A percentile compares a stretch with the other conserved stretches of the same genome.
phyloP scores from a whole-genome alignment of 768 basidiomycete species.

The Mycena vulgaris region DNA sequence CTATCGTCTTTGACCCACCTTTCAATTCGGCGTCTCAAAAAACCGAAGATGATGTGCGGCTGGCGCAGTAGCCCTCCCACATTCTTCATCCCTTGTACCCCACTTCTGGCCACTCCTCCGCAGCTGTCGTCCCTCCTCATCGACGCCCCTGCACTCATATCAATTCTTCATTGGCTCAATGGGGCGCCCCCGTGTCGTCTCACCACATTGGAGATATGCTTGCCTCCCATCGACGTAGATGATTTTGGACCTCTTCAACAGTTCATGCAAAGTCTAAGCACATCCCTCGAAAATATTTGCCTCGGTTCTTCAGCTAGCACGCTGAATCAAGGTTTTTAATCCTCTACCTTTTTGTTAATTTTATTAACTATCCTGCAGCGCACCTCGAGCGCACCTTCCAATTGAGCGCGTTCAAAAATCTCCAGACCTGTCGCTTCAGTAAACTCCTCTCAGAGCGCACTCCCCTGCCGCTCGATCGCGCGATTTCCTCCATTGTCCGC shows the following conservation, averaged over 20 bases:
- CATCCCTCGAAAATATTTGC: slow-evolving; percentile 5
- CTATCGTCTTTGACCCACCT: background rate
- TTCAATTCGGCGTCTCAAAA: background rate
- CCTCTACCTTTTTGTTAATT: background rate
- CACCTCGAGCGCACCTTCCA: background rate
- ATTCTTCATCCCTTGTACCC: background rate
- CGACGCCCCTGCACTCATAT: background rate
- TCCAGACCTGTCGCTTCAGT: background rate
- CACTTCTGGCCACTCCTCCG: background rate
- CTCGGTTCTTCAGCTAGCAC: background rate
- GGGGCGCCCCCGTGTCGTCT: background rate
- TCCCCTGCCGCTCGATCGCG: background rate
- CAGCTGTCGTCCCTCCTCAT: background rate
- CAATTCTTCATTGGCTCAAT: background rate
- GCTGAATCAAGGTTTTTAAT: background rate
- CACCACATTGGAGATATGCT: background rate
- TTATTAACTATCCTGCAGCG: background rate
- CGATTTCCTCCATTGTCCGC: background rate
- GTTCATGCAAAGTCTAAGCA: background rate
- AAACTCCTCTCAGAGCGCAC: background rate
- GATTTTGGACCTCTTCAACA: background rate
- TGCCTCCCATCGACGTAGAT: background rate
- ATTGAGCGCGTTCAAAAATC: background rate
- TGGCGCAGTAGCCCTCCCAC: background rate
- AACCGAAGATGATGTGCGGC: background rate